A percentile compares a stretch with the other conserved stretches of the same genome.
These are phyloP conservation scores for Trichoderma reesei DNA, from an alignment of 495 filamentous ascomycete genomes.

Conservation along the genomic window DNA sequence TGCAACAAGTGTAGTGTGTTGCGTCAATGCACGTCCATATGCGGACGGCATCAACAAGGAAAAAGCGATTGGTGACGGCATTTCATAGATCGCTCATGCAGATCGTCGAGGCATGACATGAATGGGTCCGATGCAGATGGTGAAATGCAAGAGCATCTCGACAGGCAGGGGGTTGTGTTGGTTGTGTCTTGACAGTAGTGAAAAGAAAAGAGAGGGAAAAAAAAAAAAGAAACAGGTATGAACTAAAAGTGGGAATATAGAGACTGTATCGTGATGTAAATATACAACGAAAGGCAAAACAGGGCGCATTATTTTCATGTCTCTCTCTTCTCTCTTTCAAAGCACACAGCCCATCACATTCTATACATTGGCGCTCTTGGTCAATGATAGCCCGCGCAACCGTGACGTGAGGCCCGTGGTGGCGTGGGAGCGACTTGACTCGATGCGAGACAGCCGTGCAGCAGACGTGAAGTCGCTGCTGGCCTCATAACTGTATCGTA, in stretches of 20 bases:
- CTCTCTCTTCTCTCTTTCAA: too few species aligned
- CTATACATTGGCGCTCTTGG: conserved; percentile 21
- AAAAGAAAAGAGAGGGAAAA: background rate
- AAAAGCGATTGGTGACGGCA: background rate
- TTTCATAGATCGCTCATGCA: conserved; percentile 17
- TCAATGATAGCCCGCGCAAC: conserved; percentile 26
- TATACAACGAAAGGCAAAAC: conserved; percentile 1
- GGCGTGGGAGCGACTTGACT: conserved; percentile 51
- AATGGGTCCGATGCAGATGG: background rate
- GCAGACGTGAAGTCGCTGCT: conserved; percentile 87
- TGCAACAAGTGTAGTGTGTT: background rate
- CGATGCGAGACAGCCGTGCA: conserved; percentile 69
- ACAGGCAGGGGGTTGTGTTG: background rate
- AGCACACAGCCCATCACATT: background rate
- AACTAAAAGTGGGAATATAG: background rate
- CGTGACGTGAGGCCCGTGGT: conserved; percentile 19
- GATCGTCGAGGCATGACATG: conserved; percentile 12
- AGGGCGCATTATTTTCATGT: too few species aligned
- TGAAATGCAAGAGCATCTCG: background rate
- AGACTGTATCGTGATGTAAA: background rate
- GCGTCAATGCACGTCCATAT: background rate
- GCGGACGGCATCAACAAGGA: conserved; percentile 3
- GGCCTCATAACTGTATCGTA: conserved; percentile 70
- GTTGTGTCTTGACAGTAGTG: too few species aligned
- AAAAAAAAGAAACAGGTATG: background rate